These are phyloP conservation scores for Phoma sp. DNA, from an alignment of 2,329 filamentous ascomycete species.

Conservation along the genomic window DNA sequence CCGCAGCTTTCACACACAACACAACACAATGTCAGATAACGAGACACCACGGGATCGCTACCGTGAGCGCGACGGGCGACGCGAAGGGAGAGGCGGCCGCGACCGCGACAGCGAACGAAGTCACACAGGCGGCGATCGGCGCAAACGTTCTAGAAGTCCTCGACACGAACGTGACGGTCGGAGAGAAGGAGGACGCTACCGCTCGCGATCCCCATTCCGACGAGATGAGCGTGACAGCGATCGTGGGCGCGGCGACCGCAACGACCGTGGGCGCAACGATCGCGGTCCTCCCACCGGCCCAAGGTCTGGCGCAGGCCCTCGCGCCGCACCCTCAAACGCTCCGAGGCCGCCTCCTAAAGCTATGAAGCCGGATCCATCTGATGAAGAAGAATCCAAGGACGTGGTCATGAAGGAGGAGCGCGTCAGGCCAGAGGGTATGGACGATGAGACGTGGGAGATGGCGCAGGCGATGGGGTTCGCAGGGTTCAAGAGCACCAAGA, in stretches of 20 bases:
- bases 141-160: slow-evolving; percentile 44
- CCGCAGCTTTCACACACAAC: not conserved
- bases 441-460: slow-evolving; percentile 76
- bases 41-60: slow-evolving; percentile 33
- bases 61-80: slow-evolving; percentile 32
- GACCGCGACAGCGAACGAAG: slow-evolving; percentile 22
- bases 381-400: slow-evolving; percentile 30
- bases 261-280: slow-evolving; percentile 13
- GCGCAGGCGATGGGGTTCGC: slow-evolving; percentile 88
- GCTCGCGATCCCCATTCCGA: slow-evolving; percentile 37
- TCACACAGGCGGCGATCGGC: slow-evolving; percentile 33
- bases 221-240: slow-evolving; percentile 29
- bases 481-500: slow-evolving; percentile 84
- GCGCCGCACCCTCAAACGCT: slow-evolving; percentile 1
- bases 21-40: slow-evolving; percentile 28
- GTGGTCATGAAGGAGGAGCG: slow-evolving; percentile 36
- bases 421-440: slow-evolving; percentile 50
- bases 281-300: slow-evolving; percentile 35
- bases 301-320: slow-evolving; percentile 24
- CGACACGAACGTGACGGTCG: slow-evolving; percentile 37
- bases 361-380: slow-evolving; percentile 11
- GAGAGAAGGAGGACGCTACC: slow-evolving; percentile 29
- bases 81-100: slow-evolving; percentile 27
- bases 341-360: not conserved
- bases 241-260: slow-evolving; percentile 21